Evolutionary conservation across 2,329 filamentous ascomycete species (phyloP).

Genomic region (Colletotrichum sansevieriae): DNA sequence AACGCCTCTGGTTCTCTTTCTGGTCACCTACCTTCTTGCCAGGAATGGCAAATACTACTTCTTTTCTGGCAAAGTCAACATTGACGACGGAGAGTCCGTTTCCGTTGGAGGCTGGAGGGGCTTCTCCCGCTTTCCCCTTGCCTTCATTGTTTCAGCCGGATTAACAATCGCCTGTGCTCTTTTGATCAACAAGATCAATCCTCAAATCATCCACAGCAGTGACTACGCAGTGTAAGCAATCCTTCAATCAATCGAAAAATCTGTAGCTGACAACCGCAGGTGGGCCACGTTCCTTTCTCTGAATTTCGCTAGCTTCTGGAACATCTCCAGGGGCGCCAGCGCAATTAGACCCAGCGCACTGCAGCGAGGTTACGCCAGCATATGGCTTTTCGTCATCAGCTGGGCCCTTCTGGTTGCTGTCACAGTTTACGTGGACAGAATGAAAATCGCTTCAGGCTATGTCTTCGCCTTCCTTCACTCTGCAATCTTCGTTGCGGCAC

Average conservation of each 20-base stretch:
- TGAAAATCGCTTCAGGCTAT: constrained; percentile 82
- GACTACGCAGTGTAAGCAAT: constrained; percentile 77
- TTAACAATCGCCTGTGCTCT: constrained; percentile 80
- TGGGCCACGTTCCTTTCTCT: constrained; percentile 89
- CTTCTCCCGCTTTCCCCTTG: constrained; percentile 85
- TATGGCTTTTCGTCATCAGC: constrained; percentile 85
- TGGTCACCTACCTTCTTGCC: constrained; percentile 76
- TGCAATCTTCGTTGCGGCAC: constrained; percentile 78
- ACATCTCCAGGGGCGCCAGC: constrained; percentile 82
- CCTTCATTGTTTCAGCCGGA: constrained; percentile 75
- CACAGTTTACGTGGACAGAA: constrained; percentile 82
- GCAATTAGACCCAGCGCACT: constrained; percentile 87
- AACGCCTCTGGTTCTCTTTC: constrained; percentile 78
- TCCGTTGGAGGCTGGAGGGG: constrained; percentile 82
- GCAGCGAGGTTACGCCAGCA: constrained; percentile 81
- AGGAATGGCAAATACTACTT: constrained; percentile 88
- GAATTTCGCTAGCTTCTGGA: constrained; percentile 87
- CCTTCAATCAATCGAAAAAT: not conserved
- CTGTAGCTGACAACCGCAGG: constrained; percentile 46
- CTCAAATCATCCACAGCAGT: constrained; percentile 91
- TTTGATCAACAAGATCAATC: constrained; percentile 85
- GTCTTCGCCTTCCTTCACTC: constrained; percentile 85
- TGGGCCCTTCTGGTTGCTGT: constrained; percentile 80
- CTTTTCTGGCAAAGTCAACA: constrained; percentile 73
- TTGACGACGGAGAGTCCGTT: constrained; percentile 69